These are phyloP conservation scores for Xylaria longipes DNA, from an alignment of 495 filamentous ascomycete species.

Conservation along the genomic window DNA sequence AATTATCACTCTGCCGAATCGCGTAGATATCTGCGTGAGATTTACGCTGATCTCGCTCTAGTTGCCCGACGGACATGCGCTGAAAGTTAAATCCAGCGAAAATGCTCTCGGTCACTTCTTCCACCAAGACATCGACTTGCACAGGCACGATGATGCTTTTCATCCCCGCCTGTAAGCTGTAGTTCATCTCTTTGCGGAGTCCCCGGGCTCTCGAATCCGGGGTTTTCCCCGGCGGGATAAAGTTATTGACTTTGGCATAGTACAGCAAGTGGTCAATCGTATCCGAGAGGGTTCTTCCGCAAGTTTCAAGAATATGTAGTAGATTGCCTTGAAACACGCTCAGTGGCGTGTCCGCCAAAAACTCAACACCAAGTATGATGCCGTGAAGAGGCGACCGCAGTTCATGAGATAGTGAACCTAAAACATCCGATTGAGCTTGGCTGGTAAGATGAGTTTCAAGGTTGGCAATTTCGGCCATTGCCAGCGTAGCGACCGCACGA, in stretches of 20 bases:
- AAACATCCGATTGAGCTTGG: conserved; percentile 68
- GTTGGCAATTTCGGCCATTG: conserved; percentile 64
- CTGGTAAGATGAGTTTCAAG: conserved; percentile 46
- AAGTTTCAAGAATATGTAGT: conserved; percentile 74
- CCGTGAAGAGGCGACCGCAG: conserved; percentile 77
- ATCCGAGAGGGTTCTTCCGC: conserved; percentile 74
- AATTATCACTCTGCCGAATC: conserved; percentile 21
- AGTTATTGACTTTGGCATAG: conserved; percentile 69
- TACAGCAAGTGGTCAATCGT: conserved; percentile 75
- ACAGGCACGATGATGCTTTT: conserved; percentile 28
- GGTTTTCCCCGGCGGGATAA: conserved; percentile 28
- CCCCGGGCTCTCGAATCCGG: conserved; percentile 14
- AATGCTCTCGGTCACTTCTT: conserved; percentile 64
- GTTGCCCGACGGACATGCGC: conserved; percentile 32
- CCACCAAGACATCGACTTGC: conserved; percentile 55
- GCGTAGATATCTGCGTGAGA: conserved; percentile 16
- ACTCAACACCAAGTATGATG: conserved; percentile 73
- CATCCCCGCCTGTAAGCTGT: conserved; percentile 38
- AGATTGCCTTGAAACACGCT: conserved; percentile 63
- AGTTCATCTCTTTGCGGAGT: conserved; percentile 37
- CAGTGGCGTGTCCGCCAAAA: conserved; percentile 61
- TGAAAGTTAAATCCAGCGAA: conserved; percentile 57
- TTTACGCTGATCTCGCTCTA: conserved; percentile 17
- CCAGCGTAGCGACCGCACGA: conserved; percentile 60
- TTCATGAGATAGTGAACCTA: conserved; percentile 77